Evolutionary conservation across 768 basidiomycete species (phyloP), one percentile per base, ranked within the genome.

Genomic region (Russula ochroleuca): DNA sequence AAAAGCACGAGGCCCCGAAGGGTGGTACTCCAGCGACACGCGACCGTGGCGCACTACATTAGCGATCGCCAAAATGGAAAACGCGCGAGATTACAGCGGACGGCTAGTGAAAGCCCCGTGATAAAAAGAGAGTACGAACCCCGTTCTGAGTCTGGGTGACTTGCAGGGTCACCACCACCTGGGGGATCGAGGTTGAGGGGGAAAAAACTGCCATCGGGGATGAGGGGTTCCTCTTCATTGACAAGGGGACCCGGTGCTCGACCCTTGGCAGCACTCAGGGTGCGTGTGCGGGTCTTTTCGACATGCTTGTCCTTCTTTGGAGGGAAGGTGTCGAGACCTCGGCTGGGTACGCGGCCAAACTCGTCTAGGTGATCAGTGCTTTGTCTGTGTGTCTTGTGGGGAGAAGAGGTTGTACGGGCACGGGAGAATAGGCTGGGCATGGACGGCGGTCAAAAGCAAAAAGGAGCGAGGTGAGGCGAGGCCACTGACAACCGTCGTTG

Each of bases 341-440:
- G 78, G 77, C 80, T 82, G 59, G 75, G 69, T 62, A 85, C 78
- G 56, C 84, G 77, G 53, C 87, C 87, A 66, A 89, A 88, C 77
- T 89, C 87, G 75, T 89, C 87, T 65, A 74, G 75, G 64, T 69
- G 60, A 64, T 69, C 67, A 51, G 71, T 62, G 67, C 72, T 68
- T 52, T 53, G 40, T 67, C 72, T 72, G 69, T 72, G 52, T 13
- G 47, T 15, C 21, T 58, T 69, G 52, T 47, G 49, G 31, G 83
- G 76, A 2, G 82, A 81, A 23, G 87, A 87, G 60, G 77, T 79
- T 53, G 86, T 86, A 57, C 87, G 81, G 66, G 84, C 72, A 69
- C 87, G 83, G 73, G 87, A 87, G 76, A 89, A 89, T 75, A 88
- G 72, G 74, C 84, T 86, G 78, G 82, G 86, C 87, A 89, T 88